Base-by-base conservation (phyloP, 2,329 filamentous ascomycete species). In the Fusarium siculi region DNA sequence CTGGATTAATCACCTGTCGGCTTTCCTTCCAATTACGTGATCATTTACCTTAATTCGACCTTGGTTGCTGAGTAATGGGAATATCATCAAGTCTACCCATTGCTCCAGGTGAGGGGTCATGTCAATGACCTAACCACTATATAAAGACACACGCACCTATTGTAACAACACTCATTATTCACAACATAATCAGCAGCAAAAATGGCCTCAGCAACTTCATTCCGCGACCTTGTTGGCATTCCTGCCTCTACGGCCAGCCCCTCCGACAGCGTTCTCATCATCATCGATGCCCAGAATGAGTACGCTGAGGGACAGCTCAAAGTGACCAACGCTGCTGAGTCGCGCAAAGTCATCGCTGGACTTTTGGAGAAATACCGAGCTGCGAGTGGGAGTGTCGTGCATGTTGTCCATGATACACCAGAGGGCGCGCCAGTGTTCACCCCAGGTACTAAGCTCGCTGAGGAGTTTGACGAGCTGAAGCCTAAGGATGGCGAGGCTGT, bases 281-380 rank as follows among this genome's bases (percentile, higher is more conserved):
- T 93, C 80, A 90, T 93, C 77, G 91, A 93, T 78, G 91, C 91
- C 2, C 91, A 93, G 76, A 92, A 92, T 77, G 91, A 93, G 81
- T 93, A 91, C 71, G 87, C 87, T 16, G 80, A 84, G 5, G 91
- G 91, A 52, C 82, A 85, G 9, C 85, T 93, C 2, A 84, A 86
- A 28, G 87, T 90, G 39, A 81, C 84, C 44, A 86, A 91, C 67
- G 85, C 91, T 2, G 76, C 82, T 1, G 69, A 82, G 8, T 89
- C 88, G 9, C 87, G 90, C 68, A 85, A 86, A 37, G 87, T 84
- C 18, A 93, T 93, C 65, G 82, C 85, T 0, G 76, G 81, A 0
- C 83, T 93, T 1, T 84, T 93, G 1, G 79, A 87, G 25, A 89
- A 85, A 69, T 93, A 93, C 80, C 87, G 91, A n/a, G 77, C 82